These are phyloP conservation scores for Oenanthe sinensis DNA, from an alignment of 129 eudicot genomes.

Conservation along the genomic window DNA sequence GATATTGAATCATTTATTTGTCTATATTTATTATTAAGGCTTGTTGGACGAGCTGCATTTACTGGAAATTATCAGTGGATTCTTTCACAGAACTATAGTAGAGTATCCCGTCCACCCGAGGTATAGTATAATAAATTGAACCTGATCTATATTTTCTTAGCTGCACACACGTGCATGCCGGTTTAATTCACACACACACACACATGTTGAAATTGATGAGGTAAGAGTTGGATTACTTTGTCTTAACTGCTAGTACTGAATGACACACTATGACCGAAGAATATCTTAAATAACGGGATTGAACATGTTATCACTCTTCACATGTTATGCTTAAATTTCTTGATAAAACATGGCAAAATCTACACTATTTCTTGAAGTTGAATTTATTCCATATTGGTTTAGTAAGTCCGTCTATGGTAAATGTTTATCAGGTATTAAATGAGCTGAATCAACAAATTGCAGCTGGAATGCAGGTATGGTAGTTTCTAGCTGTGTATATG, in stretches of 20 bases:
- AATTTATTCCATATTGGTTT: background rate
- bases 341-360: background rate
- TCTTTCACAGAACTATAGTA: conserved; percentile 36
- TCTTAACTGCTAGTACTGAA: background rate
- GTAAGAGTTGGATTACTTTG: background rate
- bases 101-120: conserved; percentile 69
- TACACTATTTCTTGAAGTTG: background rate
- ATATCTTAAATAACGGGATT: background rate
- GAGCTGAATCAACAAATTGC: conserved; percentile 63
- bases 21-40: conserved; percentile 31
- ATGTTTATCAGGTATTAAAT: conserved; percentile 52
- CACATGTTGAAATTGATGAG: background rate
- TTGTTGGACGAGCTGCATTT: conserved; percentile 87
- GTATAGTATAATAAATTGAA: conserved; percentile 19
- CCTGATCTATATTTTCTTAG: background rate
- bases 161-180: background rate
- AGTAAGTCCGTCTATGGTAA: conserved; percentile 7
- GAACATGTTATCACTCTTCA: background rate
- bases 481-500: conserved; percentile 1
- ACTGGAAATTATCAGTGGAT: conserved; percentile 83
- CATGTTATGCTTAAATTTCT: background rate
- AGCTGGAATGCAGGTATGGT: conserved; percentile 74
- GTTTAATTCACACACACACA: no score
- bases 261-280: background rate
- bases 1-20: background rate